Conservation (phyloP, 2,329 filamentous ascomycete genomes). For the Hymenoscyphus fructigenus region DNA sequence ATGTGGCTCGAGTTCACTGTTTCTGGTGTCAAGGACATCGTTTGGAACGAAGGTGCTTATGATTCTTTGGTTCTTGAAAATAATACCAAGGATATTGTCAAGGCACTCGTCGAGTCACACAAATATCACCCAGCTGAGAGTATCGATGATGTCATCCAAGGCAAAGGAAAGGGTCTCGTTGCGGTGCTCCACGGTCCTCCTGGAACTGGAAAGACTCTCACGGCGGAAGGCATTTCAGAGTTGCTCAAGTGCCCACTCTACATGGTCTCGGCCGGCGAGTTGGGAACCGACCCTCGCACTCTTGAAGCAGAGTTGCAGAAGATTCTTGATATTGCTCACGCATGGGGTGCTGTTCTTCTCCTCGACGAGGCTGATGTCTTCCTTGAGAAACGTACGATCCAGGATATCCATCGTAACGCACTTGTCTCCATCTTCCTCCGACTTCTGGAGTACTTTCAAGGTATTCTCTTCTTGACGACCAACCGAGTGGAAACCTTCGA, state of each 20-base stretch:
- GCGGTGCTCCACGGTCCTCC: constrained; percentile 80
- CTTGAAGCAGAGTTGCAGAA: constrained; percentile 78
- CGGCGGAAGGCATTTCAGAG: constrained; percentile 83
- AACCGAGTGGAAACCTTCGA: constrained; percentile 88
- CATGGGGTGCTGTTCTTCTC: constrained; percentile 81
- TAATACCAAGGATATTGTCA: constrained; percentile 65
- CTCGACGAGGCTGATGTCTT: constrained; percentile 86
- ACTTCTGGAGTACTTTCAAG: constrained; percentile 87
- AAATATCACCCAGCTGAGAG: constrained; percentile 78
- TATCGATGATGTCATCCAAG: constrained; percentile 79
- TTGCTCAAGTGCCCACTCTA: constrained; percentile 79
- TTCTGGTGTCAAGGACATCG: constrained; percentile 74
- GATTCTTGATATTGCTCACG: constrained; percentile 81
- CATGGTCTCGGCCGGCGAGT: constrained; percentile 77
- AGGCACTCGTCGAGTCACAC: constrained; percentile 79
- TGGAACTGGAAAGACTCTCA: constrained; percentile 85
- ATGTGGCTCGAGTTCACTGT: constrained; percentile 87
- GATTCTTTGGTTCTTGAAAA: constrained; percentile 72
- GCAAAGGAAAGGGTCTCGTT: constrained; percentile 84
- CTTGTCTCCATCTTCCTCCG: constrained; percentile 86
- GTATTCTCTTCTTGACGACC: constrained; percentile 85
- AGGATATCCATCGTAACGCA: constrained; percentile 81
- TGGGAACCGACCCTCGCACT: constrained; percentile 72
- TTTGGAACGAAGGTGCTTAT: constrained; percentile 83
- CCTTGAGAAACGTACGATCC: constrained; percentile 77